Evolutionary conservation across 176 grass and related monocot species (phyloP).

Genomic region (Ensete ventricosum): DNA sequence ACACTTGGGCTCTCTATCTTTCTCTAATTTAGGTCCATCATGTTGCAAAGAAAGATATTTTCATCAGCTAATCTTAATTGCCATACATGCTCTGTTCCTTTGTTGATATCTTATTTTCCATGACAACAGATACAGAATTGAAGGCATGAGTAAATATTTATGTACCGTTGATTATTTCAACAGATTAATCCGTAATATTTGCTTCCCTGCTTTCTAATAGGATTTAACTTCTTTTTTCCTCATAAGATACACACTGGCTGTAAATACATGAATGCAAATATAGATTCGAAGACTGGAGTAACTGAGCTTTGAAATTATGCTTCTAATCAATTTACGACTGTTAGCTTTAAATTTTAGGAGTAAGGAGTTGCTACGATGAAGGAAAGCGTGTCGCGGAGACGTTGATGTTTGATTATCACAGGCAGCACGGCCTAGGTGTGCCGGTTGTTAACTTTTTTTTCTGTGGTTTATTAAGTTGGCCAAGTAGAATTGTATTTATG

Average conservation of each 20-base stretch:
- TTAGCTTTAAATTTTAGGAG: conserved; percentile 42
- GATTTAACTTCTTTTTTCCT: no score
- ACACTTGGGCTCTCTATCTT: no score
- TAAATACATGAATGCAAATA: neutral
- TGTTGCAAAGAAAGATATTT: no score
- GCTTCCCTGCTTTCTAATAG: no score
- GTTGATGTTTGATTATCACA: conserved; percentile 99
- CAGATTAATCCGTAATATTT: no score
- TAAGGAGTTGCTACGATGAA: conserved; percentile 99
- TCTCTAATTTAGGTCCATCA: no score
- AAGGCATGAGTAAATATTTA: no score
- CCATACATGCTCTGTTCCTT: no score
- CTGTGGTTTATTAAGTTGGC: neutral
- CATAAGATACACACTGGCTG: neutral
- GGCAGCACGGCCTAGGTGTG: conserved; percentile 95
- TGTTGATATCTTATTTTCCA: no score
- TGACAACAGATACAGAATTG: no score
- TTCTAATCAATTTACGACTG: neutral
- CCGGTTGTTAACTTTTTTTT: conserved; percentile 3
- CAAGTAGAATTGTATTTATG: neutral
- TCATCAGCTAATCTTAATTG: no score
- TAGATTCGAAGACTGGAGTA: neutral
- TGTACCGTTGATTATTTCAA: no score
- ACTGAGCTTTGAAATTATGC: neutral
- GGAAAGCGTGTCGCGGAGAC: conserved; percentile 99